These are phyloP conservation scores for Brassica juncea DNA, from an alignment of 345 rosid genomes.

Conservation along the genomic window DNA sequence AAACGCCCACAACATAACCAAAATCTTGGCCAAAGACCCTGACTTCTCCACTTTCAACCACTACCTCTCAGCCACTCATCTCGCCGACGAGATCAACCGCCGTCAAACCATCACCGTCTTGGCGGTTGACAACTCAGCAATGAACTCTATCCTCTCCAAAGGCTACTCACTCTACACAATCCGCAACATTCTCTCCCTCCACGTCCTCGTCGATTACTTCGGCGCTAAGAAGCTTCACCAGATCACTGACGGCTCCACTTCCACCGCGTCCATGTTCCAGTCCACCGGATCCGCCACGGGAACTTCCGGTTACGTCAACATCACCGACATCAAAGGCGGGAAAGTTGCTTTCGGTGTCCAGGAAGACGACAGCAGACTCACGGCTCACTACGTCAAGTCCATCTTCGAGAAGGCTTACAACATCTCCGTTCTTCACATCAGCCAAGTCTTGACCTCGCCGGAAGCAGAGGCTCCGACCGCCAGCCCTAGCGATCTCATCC, in stretches of 20 bases:
- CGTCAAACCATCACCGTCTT: slow-evolving; percentile 83
- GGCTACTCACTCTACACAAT: slow-evolving; percentile 64
- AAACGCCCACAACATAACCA: slow-evolving; percentile 81
- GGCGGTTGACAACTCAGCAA: slow-evolving; percentile 83
- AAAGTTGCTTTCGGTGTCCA: slow-evolving; percentile 82
- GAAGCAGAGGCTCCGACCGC: slow-evolving; percentile 92
- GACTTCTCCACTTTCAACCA: slow-evolving; percentile 91
- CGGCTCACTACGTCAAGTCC: slow-evolving; percentile 64
- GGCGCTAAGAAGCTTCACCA: slow-evolving; percentile 93
- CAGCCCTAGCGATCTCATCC: slow-evolving; percentile 59
- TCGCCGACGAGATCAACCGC: slow-evolving; percentile 81
- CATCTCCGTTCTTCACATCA: slow-evolving; percentile 79
- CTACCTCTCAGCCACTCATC: slow-evolving; percentile 82
- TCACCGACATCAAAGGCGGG: slow-evolving; percentile 78
- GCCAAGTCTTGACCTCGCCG: slow-evolving; percentile 60
- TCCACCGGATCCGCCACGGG: slow-evolving; percentile 89
- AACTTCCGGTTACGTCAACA: slow-evolving; percentile 76
- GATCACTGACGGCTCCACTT: slow-evolving; percentile 63
- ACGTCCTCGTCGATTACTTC: slow-evolving; percentile 85
- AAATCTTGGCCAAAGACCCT: slow-evolving; percentile 73
- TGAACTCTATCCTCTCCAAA: slow-evolving; percentile 64
- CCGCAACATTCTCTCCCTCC: slow-evolving; percentile 84
- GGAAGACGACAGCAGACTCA: slow-evolving; percentile 54
- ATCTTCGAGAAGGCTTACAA: slow-evolving; percentile 76
- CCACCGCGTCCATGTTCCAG: slow-evolving; percentile 85